phyloP scores from a whole-genome alignment of 1,284 basidiomycete species.

The Ustilago bromivora region DNA sequence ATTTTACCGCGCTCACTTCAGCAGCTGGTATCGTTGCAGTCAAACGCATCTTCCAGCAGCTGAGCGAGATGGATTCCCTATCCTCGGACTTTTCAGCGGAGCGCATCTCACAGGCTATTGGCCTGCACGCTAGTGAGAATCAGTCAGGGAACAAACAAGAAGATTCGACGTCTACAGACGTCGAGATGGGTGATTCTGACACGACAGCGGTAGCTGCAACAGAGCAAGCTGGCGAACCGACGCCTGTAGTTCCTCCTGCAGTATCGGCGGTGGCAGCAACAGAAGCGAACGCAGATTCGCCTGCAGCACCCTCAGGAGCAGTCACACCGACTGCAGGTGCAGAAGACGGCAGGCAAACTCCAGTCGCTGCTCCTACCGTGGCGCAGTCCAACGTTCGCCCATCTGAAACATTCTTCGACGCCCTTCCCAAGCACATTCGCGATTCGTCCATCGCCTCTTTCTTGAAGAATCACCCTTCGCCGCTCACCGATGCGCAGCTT shows the following conservation, averaged over 20 bases:
- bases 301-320: constrained; percentile 14
- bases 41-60: constrained; percentile 89
- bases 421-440: constrained; percentile 70
- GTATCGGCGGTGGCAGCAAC: background rate
- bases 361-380: constrained; percentile 1
- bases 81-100: constrained; percentile 29
- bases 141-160: constrained; percentile 1
- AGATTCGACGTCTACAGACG: constrained; percentile 22
- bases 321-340: constrained; percentile 17
- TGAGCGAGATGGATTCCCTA: constrained; percentile 70
- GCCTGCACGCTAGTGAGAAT: constrained; percentile 17
- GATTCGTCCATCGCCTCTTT: constrained; percentile 86
- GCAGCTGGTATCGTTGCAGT: constrained; percentile 96
- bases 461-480: constrained; percentile 83
- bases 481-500: constrained; percentile 82
- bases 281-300: constrained; percentile 11
- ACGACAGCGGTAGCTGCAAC: background rate
- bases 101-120: constrained; percentile 41
- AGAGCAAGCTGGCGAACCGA: background rate
- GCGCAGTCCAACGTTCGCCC: constrained; percentile 39
- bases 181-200: constrained; percentile 50
- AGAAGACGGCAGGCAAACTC: constrained; percentile 20
- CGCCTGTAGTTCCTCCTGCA: constrained; percentile 5
- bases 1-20: constrained; percentile 88
- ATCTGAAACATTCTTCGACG: constrained; percentile 56